phyloP scores from a whole-genome alignment of 139 green algal genomes.

The Zygnema circumcarinatum region DNA sequence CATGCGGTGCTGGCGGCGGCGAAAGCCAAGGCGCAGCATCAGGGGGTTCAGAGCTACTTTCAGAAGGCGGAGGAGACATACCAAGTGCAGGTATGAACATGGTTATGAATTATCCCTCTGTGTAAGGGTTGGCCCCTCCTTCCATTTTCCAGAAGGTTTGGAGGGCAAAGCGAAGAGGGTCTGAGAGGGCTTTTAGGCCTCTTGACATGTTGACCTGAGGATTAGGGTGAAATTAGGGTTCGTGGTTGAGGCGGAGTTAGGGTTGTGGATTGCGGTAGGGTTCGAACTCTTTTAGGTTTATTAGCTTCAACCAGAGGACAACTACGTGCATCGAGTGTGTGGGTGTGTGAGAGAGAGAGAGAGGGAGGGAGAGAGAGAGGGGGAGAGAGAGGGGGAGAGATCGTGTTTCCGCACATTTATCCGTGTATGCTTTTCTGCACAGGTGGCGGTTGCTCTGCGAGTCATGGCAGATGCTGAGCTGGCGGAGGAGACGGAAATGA shows the following conservation, averaged over 20 bases:
- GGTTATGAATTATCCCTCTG: neutral
- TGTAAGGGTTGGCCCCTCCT: neutral
- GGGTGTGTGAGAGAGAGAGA: too few relatives aligned
- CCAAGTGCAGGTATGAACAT: slow-evolving; percentile 26
- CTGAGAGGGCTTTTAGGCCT: too few relatives aligned
- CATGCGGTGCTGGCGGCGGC: neutral
- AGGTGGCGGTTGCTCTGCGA: slow-evolving; percentile 39
- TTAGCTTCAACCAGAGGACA: too few relatives aligned
- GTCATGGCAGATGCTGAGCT: slow-evolving; percentile 42
- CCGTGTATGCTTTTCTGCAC: neutral
- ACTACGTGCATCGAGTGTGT: too few relatives aligned
- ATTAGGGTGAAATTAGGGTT: too few relatives aligned
- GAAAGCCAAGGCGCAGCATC: neutral
- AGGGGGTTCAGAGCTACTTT: slow-evolving; percentile 41
- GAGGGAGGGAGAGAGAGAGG: too few relatives aligned
- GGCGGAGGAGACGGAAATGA: slow-evolving; percentile 49
- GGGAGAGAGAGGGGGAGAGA: too few relatives aligned
- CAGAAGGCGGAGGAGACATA: slow-evolving; percentile 54
- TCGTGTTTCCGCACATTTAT: neutral
- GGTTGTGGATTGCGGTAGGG: too few relatives aligned
- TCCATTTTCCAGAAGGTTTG: neutral
- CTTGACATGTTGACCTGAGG: too few relatives aligned
- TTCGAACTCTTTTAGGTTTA: too few relatives aligned
- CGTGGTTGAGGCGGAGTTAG: too few relatives aligned
- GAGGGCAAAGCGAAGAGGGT: neutral